phyloP scores from a whole-genome alignment of 768 basidiomycete species.

The Dendrothele bispora region DNA sequence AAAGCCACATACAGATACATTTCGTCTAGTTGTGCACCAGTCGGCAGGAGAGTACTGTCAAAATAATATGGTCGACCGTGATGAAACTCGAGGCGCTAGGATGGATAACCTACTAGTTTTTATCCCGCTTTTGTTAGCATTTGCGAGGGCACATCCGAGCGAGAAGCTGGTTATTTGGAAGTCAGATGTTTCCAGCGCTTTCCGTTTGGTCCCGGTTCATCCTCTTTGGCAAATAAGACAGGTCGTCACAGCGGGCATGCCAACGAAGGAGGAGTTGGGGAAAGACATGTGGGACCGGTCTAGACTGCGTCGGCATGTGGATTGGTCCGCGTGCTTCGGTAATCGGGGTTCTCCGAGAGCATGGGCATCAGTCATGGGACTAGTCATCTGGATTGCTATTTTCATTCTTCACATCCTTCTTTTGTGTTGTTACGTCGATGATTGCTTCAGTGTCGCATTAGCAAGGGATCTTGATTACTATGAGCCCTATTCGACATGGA shows the following conservation, averaged over 20 bases:
- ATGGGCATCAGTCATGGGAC: slow-evolving; percentile 22
- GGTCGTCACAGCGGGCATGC: slow-evolving; percentile 14
- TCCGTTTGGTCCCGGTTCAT: slow-evolving; percentile 18
- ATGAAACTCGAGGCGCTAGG: slow-evolving; percentile 12
- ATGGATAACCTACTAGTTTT: slow-evolving; percentile 23
- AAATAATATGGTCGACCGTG: slow-evolving; percentile 22
- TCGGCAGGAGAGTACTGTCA: slow-evolving; percentile 24
- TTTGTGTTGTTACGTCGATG: slow-evolving; percentile 27
- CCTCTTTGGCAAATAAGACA: slow-evolving; percentile 26
- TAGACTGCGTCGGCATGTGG: slow-evolving; percentile 14
- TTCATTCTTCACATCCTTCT: slow-evolving; percentile 14
- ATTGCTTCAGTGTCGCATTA: slow-evolving; percentile 17
- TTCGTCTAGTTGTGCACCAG: slow-evolving; percentile 31
- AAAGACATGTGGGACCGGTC: neutral
- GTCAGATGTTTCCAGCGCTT: slow-evolving; percentile 24
- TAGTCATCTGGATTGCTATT: slow-evolving; percentile 28
- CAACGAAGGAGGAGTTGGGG: slow-evolving; percentile 6
- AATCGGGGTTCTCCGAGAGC: slow-evolving; percentile 11
- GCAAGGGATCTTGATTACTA: slow-evolving; percentile 15
- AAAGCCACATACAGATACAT: slow-evolving; percentile 23
- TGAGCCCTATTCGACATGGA: slow-evolving; percentile 14
- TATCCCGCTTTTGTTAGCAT: slow-evolving; percentile 18
- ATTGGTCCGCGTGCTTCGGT: slow-evolving; percentile 24
- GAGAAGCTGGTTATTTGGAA: slow-evolving; percentile 16
- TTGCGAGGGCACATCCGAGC: neutral